phyloP scores from a whole-genome alignment of 495 filamentous ascomycete species.

The Penicillium alfredii region DNA sequence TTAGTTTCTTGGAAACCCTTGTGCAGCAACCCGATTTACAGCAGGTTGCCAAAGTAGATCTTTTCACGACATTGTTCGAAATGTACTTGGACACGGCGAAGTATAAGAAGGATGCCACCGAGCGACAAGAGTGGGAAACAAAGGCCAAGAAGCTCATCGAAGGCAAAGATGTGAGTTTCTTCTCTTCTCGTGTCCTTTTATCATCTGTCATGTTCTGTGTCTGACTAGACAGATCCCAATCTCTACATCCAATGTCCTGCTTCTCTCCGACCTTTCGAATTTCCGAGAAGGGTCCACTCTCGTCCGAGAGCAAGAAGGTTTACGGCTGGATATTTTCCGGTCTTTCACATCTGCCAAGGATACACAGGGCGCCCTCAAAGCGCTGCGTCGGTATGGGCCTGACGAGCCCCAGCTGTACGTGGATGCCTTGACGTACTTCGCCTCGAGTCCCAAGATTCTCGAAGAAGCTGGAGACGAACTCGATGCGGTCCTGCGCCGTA shows the following conservation, averaged over 20 bases:
- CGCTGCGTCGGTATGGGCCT: constrained; percentile 82
- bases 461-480: constrained; percentile 82
- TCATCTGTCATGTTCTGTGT: too few species aligned
- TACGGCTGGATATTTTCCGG: constrained; percentile 92
- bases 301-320: constrained; percentile 87
- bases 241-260: constrained; percentile 86
- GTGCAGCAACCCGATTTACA: constrained; percentile 60
- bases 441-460: constrained; percentile 72
- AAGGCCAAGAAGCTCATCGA: constrained; percentile 82
- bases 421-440: constrained; percentile 89
- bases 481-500: constrained; percentile 71
- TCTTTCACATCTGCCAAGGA: constrained; percentile 94
- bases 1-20: constrained; percentile 82
- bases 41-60: constrained; percentile 68
- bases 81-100: constrained; percentile 91
- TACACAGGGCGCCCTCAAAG: constrained; percentile 81
- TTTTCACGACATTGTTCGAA: constrained; percentile 94
- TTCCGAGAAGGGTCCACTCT: constrained; percentile 88
- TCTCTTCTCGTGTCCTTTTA: too few species aligned
- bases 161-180: constrained; percentile 58
- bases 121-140: constrained; percentile 75
- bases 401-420: constrained; percentile 91
- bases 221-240: constrained; percentile 59
- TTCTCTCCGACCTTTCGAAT: constrained; percentile 85
- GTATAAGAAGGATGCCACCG: constrained; percentile 56